These are phyloP conservation scores for Rasamsonia emersonii DNA, from an alignment of 2,329 filamentous ascomycete genomes.

Conservation along the genomic window DNA sequence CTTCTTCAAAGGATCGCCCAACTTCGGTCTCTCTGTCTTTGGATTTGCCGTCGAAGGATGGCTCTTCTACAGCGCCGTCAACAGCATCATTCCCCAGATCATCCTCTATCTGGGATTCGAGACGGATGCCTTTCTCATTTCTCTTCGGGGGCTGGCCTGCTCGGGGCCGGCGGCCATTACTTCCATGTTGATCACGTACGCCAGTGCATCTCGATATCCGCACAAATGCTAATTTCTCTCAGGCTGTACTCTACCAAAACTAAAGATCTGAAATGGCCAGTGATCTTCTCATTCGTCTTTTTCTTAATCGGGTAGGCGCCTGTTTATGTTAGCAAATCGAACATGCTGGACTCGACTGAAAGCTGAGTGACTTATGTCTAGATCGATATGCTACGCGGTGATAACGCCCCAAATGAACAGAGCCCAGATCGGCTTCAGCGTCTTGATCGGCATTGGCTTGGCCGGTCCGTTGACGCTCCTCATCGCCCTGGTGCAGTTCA, in stretches of 20 bases:
- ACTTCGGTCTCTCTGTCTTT: constrained; percentile 5
- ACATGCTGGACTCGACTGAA: no score
- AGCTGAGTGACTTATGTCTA: no score
- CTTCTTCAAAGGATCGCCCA: constrained; percentile 5
- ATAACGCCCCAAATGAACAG: constrained; percentile 6
- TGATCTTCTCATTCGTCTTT: constrained; percentile 2
- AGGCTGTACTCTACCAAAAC: constrained; percentile 1
- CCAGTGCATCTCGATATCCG: neutral
- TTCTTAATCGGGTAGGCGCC: constrained; percentile 2
- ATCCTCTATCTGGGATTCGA: constrained; percentile 7
- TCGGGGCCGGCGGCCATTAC: neutral
- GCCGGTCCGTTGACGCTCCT: constrained; percentile 43
- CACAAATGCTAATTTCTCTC: neutral
- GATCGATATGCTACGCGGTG: constrained; percentile 2
- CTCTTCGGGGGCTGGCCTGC: neutral
- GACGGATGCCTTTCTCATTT: constrained; percentile 3
- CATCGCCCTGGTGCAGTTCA: constrained; percentile 45
- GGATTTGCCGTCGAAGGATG: constrained; percentile 7
- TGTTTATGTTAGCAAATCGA: neutral
- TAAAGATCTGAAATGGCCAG: constrained; percentile 4
- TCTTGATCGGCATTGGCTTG: constrained; percentile 37
- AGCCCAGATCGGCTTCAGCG: constrained; percentile 1
- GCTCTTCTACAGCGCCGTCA: constrained; percentile 7
- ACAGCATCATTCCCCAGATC: constrained; percentile 6
- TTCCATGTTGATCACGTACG: constrained; percentile 1